Percentiles rank a stretch among this genome's conserved stretches.
Conservation (phyloP, 495 filamentous ascomycete genomes). For the Lichina pygmaea region DNA sequence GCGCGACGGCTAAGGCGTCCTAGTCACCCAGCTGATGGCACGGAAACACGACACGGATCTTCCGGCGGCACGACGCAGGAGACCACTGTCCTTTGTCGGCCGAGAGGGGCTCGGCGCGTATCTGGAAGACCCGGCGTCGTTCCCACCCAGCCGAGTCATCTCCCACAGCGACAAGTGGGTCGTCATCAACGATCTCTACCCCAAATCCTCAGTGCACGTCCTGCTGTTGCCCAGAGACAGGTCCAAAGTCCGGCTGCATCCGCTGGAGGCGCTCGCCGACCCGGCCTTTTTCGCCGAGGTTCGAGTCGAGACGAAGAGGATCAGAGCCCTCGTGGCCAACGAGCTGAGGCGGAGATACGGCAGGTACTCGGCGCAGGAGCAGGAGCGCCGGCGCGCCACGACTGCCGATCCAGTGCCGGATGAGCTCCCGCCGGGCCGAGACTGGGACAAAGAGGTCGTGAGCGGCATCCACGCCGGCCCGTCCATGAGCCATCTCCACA, state of each 20-base stretch:
- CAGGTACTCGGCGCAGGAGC: constrained; percentile 30
- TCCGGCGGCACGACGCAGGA: constrained; percentile 8
- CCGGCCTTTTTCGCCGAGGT: constrained; percentile 39
- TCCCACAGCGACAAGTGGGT: constrained; percentile 47
- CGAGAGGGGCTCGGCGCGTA: constrained; percentile 46
- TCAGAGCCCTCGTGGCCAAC: constrained; percentile 35
- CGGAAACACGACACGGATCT: constrained; percentile 21
- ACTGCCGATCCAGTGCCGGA: constrained; percentile 15
- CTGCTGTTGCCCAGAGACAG: constrained; percentile 61
- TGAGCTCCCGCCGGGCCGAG: constrained; percentile 36
- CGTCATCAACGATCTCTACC: constrained; percentile 56
- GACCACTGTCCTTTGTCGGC: constrained; percentile 11
- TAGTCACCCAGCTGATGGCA: constrained; percentile 45
- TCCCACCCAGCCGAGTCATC: constrained; percentile 33
- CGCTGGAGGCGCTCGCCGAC: constrained; percentile 56
- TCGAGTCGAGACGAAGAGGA: constrained; percentile 26
- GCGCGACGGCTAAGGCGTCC: background rate
- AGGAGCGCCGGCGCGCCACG: constrained; percentile 26
- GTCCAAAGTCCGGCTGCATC: constrained; percentile 33
- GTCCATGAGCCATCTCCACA: constrained; percentile 79
- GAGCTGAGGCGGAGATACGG: constrained; percentile 56
- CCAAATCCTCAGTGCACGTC: constrained; percentile 62
- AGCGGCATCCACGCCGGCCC: constrained; percentile 65
- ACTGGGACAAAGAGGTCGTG: constrained; percentile 55
- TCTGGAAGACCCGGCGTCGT: constrained; percentile 36